Conservation (phyloP, 768 basidiomycete species). For the Leccinum ochraceum region DNA sequence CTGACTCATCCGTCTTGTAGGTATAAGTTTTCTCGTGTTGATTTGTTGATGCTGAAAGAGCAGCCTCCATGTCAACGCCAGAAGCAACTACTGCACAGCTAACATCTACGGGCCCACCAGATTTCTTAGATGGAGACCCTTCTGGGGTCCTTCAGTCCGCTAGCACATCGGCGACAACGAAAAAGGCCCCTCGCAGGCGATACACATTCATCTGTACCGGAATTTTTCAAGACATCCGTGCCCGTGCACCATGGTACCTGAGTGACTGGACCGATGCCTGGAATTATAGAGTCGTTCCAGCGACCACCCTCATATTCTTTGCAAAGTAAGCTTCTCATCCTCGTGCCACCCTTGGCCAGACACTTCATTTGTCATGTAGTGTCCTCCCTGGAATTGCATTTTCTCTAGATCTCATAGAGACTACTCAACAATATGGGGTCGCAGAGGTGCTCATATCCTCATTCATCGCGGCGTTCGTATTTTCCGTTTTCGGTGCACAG, state of each 20-base stretch:
- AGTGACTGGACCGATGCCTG: slow-evolving; percentile 92
- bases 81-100: background rate
- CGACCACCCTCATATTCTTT: slow-evolving; percentile 84
- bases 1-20: background rate
- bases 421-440: slow-evolving; percentile 87
- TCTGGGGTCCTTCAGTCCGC: slow-evolving; percentile 2
- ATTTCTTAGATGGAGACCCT: background rate
- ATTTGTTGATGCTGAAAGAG: background rate
- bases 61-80: background rate
- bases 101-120: background rate
- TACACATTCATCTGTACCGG: slow-evolving; percentile 47
- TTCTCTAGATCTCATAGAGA: slow-evolving; percentile 89
- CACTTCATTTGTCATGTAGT: slow-evolving; percentile 36
- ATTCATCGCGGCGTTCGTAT: slow-evolving; percentile 88
- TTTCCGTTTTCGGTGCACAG: slow-evolving; percentile 86
- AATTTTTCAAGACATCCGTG: slow-evolving; percentile 66
- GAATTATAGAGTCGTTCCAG: slow-evolving; percentile 89
- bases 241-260: slow-evolving; percentile 75
- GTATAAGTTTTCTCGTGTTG: background rate
- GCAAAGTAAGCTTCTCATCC: slow-evolving; percentile 59
- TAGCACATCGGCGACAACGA: slow-evolving; percentile 5
- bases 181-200: background rate
- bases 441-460: slow-evolving; percentile 81
- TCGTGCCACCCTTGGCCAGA: background rate
- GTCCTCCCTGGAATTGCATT: slow-evolving; percentile 93